Conservation (phyloP, 345 rosid species). For the Eucalyptus decipiens region DNA sequence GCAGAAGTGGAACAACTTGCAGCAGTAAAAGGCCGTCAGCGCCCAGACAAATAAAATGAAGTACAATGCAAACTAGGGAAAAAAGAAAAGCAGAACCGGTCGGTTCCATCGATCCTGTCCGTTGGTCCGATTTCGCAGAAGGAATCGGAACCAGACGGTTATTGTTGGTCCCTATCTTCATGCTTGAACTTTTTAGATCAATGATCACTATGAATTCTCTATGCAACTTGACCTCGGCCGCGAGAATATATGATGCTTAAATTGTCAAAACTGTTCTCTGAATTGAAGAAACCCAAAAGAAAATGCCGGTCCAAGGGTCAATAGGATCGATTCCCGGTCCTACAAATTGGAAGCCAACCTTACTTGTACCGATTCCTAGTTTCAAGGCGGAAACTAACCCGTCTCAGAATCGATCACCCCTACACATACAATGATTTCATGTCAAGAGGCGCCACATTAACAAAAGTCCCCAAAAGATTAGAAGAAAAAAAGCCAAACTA, state of each 20-base stretch:
- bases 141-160: background rate
- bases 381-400: too few relatives aligned
- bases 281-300: background rate
- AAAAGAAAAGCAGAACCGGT: background rate
- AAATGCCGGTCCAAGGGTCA: background rate
- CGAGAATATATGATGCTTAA: constrained; percentile 54
- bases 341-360: background rate
- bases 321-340: background rate
- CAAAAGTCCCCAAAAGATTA: background rate
- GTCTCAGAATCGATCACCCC: background rate
- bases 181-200: constrained; percentile 34
- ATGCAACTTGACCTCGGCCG: constrained; percentile 86
- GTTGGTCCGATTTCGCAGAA: background rate
- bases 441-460: background rate
- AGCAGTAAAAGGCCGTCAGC: background rate
- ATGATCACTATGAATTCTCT: constrained; percentile 39
- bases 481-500: background rate
- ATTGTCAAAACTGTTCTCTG: background rate
- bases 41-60: background rate
- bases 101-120: background rate
- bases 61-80: background rate
- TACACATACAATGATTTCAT: too few relatives aligned
- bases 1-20: background rate
- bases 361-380: too few relatives aligned
- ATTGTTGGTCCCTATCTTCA: background rate